Evolutionary conservation across 2,329 filamentous ascomycete species (phyloP).

Genomic region (Trichophyton schoenleinii): DNA sequence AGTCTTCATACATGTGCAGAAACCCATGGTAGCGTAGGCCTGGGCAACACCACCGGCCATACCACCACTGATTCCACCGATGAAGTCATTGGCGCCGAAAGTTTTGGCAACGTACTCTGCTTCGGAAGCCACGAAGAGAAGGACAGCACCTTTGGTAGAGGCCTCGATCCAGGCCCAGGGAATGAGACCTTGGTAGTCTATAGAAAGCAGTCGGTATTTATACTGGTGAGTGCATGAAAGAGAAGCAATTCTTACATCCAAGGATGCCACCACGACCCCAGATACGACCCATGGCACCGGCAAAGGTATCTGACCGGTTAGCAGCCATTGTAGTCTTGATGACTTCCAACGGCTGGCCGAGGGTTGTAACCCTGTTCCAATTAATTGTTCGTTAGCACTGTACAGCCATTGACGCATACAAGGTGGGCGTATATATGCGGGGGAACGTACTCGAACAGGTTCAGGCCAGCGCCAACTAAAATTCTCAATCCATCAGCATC

Average conservation of each 20-base stretch:
- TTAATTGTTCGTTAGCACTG: not conserved
- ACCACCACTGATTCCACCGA: slow-evolving; percentile 77
- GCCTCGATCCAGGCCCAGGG: slow-evolving; percentile 99
- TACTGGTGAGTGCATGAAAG: not conserved
- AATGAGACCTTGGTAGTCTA: slow-evolving; percentile 98
- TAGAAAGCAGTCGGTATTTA: slow-evolving; percentile 1
- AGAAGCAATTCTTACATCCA: slow-evolving; percentile 60
- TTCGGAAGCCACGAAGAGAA: slow-evolving; percentile 97
- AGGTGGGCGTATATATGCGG: not conserved
- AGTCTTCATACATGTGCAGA: slow-evolving; percentile 99
- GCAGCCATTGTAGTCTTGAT: slow-evolving; percentile 99
- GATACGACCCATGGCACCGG: slow-evolving; percentile 66
- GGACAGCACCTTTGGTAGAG: slow-evolving; percentile 96
- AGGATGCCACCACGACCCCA: slow-evolving; percentile 88
- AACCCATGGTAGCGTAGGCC: slow-evolving; percentile 98
- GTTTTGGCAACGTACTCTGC: slow-evolving; percentile 87
- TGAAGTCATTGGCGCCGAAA: slow-evolving; percentile 74
- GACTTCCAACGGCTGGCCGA: slow-evolving; percentile 85
- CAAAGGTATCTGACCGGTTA: slow-evolving; percentile 80
- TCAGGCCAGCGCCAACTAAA: slow-evolving; percentile 72
- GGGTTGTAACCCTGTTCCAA: slow-evolving; percentile 46
- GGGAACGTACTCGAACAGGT: slow-evolving; percentile 68
- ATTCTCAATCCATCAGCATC: slow-evolving; percentile 10
- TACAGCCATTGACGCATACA: not conserved
- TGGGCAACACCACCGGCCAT: slow-evolving; percentile 91